These are phyloP conservation scores for Fusarium tricinctum DNA, from an alignment of 2,329 filamentous ascomycete genomes.

Conservation along the genomic window DNA sequence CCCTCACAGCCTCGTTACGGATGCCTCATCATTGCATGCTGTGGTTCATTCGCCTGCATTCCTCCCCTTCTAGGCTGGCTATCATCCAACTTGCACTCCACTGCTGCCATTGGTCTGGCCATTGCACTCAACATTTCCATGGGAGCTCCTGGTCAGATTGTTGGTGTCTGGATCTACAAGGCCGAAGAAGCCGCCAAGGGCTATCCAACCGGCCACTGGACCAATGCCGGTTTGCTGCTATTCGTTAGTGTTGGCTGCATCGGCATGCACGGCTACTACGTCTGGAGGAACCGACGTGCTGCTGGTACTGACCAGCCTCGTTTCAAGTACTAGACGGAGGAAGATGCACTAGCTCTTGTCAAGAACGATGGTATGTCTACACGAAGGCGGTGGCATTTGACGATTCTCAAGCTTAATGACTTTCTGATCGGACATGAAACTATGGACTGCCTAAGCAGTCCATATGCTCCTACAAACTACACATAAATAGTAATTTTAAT, in stretches of 20 bases:
- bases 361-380: not conserved
- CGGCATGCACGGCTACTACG: slow-evolving; percentile 68
- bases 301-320: slow-evolving; percentile 25
- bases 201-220: slow-evolving; percentile 78
- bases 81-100: slow-evolving; percentile 74
- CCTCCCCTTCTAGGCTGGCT: slow-evolving; percentile 76
- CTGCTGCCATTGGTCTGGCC: slow-evolving; percentile 72
- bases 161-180: slow-evolving; percentile 80
- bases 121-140: slow-evolving; percentile 77
- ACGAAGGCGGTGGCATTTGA: not conserved
- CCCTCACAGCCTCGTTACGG: slow-evolving; percentile 66
- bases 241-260: slow-evolving; percentile 69
- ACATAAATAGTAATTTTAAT: not conserved
- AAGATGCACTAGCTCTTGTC: too few species aligned
- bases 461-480: not conserved
- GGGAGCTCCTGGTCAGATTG: slow-evolving; percentile 75
- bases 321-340: slow-evolving; percentile 38
- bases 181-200: slow-evolving; percentile 69
- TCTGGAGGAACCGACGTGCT: slow-evolving; percentile 56
- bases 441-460: not conserved
- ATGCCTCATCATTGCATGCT: slow-evolving; percentile 74
- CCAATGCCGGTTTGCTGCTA: slow-evolving; percentile 70
- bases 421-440: not conserved
- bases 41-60: slow-evolving; percentile 75
- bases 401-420: not conserved